Evolutionary conservation across 2,329 filamentous ascomycete genomes (phyloP).

Genomic region (Berkeleyomyces rouxiae): DNA sequence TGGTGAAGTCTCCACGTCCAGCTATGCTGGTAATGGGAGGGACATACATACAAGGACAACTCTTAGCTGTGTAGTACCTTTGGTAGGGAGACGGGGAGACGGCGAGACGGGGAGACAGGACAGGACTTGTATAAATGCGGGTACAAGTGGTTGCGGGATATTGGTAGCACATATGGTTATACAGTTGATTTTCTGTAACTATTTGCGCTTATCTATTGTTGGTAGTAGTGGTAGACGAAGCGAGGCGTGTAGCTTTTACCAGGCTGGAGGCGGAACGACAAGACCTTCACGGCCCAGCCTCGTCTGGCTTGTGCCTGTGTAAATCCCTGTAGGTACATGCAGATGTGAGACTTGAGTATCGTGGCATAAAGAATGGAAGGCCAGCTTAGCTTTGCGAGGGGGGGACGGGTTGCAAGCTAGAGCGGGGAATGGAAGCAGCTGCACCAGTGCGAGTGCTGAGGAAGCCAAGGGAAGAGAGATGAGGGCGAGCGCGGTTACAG

Average conservation of each 20-base stretch:
- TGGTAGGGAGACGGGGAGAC: neutral
- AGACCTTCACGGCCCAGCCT: neutral
- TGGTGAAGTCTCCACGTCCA: neutral
- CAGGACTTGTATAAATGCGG: neutral
- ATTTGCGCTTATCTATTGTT: neutral
- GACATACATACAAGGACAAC: no score
- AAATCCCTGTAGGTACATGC: neutral
- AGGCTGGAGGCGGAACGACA: neutral
- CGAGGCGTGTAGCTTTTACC: neutral
- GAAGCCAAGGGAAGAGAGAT: neutral
- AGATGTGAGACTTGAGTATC: neutral
- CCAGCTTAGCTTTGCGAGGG: neutral
- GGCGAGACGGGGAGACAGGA: no score
- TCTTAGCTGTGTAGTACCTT: no score
- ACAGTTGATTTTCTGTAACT: neutral
- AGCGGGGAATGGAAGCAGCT: neutral
- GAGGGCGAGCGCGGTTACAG: neutral
- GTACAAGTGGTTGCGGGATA: neutral
- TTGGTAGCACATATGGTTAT: neutral
- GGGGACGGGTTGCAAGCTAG: neutral
- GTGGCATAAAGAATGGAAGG: neutral
- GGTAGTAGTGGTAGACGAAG: neutral
- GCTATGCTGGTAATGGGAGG: neutral
- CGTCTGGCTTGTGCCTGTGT: neutral
- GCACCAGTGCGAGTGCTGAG: neutral